Evolutionary conservation across 352 stramenopile species (phyloP), one percentile per base, ranked within the genome.

Genomic region (Globisporangium heterothallicum): DNA sequence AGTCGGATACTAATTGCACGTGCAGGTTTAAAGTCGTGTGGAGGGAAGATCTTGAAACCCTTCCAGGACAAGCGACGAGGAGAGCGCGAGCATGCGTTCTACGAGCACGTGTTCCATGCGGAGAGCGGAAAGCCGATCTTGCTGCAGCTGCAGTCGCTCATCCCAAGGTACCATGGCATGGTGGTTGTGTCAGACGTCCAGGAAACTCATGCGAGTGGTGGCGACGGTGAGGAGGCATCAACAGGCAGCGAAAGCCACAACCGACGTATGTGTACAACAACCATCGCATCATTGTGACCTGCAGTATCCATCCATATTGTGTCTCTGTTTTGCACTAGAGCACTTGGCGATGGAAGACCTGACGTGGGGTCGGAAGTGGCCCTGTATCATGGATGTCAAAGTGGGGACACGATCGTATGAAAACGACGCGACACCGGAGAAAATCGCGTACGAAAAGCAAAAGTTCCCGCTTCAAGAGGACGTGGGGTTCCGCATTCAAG

Each of bases 351-450:
- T 99, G 25, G 72, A 96, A 43, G 87, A 98, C 61, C 53, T 97
- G 19, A 97, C 90, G n/a, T 69, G 52, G 42, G 75, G 70, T 9
- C 92, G 92, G 34, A 19, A 44, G 19, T 79, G 81, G 60, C 92
- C 96, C 9, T 97, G 91, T 64, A 84, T 98, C 43, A 96, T 99
- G 74, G 96, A 99, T 68, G 75, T 99, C 43, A 99, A 99, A 74
- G 95, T 98, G 59, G 96, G 96, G 41, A 92, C 78, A 30, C 74
- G 86, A 61, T 97, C 94, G n/a, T 98, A 94, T 62, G 95, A 98
- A 61, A 72, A 89, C 25, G 68, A 83, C 48, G 93, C 92, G 41
- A 70, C 83, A 4, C 27, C 68, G 14, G 89, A 94, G 40, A 98
- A 98, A 63, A 86, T 95, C 63, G 68, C 60, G 14, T 82, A 91